phyloP scores from a whole-genome alignment of 768 basidiomycete species.

The Rossbeevera mucosa region DNA sequence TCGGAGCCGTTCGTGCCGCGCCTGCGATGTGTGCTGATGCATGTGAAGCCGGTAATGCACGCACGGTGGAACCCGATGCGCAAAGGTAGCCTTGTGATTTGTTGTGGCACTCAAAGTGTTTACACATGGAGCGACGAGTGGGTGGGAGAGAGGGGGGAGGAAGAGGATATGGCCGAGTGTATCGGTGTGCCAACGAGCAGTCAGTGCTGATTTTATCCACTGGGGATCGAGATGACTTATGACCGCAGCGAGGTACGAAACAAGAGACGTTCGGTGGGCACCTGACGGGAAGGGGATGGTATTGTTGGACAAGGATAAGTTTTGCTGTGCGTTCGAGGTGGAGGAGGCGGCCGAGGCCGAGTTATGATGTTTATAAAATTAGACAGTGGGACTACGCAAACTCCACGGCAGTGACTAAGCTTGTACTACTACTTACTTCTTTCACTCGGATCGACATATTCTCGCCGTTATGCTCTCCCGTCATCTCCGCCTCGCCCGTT shows the following conservation, averaged over 20 bases:
- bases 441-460: neutral
- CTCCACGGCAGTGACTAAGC: slow-evolving; percentile 19
- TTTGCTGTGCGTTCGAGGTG: slow-evolving; percentile 85
- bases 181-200: slow-evolving; percentile 86
- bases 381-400: neutral
- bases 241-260: slow-evolving; percentile 62
- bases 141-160: slow-evolving; percentile 54
- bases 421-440: neutral
- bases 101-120: slow-evolving; percentile 61
- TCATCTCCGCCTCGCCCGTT: slow-evolving; percentile 50
- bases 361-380: neutral
- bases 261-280: slow-evolving; percentile 69
- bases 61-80: slow-evolving; percentile 84
- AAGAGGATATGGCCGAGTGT: slow-evolving; percentile 82
- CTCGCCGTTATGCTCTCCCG: slow-evolving; percentile 53
- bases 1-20: slow-evolving; percentile 54
- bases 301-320: slow-evolving; percentile 69
- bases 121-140: slow-evolving; percentile 86
- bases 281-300: slow-evolving; percentile 82
- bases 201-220: slow-evolving; percentile 17
- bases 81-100: slow-evolving; percentile 62
- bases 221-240: neutral
- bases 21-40: slow-evolving; percentile 63
- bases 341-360: slow-evolving; percentile 32
- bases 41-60: slow-evolving; percentile 56